Percentiles rank a stretch among this genome's conserved stretches.
These are phyloP conservation scores for Fraxinus cuspidata DNA, from an alignment of 257 asterid species.

Conservation along the genomic window DNA sequence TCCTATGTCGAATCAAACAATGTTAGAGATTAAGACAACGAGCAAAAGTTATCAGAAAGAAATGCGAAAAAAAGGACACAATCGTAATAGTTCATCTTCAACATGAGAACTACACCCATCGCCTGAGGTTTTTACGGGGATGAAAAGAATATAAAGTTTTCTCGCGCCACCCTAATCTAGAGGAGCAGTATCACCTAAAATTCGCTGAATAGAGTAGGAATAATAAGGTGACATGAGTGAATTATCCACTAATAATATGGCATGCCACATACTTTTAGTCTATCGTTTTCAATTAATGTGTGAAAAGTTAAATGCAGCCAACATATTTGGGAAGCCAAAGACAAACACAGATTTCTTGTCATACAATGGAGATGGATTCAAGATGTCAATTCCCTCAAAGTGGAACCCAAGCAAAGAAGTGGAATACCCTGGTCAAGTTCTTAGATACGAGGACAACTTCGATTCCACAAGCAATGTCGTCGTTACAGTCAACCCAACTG, in stretches of 20 bases:
- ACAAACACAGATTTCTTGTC: constrained; percentile 60
- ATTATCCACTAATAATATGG: not conserved
- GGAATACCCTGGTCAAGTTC: constrained; percentile 76
- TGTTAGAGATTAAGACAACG: too few species aligned
- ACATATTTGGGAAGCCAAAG: constrained; percentile 78
- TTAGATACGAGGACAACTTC: constrained; percentile 57
- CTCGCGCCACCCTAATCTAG: not conserved
- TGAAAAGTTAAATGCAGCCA: constrained; percentile 49
- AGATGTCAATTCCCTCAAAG: constrained; percentile 57
- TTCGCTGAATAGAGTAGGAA: too few species aligned
- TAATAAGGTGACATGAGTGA: too few species aligned
- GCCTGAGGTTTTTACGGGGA: too few species aligned
- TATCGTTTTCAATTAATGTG: not conserved
- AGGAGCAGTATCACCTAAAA: too few species aligned
- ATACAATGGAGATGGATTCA: constrained; percentile 60
- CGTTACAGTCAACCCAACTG: constrained; percentile 42
- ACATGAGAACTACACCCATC: too few species aligned
- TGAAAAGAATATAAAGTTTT: not conserved
- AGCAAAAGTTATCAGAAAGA: too few species aligned
- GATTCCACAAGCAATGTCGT: constrained; percentile 39
- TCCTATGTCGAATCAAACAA: too few species aligned
- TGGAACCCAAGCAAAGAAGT: constrained; percentile 78
- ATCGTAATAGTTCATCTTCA: too few species aligned
- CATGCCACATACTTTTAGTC: not conserved
- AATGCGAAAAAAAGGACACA: too few species aligned